phyloP scores from a whole-genome alignment of 176 grass and related monocot species.

The Thalia dealbata region DNA sequence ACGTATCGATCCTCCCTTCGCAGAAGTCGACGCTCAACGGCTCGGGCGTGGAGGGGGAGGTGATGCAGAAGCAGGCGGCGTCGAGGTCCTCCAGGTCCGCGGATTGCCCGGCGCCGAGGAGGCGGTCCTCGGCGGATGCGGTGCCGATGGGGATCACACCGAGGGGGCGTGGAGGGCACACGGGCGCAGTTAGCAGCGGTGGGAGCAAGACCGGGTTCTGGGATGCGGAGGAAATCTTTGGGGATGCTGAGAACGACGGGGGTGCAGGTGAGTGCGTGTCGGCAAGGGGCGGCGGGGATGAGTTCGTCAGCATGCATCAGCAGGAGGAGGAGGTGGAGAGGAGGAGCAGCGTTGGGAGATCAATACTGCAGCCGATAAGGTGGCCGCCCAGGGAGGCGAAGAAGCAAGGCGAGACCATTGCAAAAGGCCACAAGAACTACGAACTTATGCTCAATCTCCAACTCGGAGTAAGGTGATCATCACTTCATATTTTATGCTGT shows the following conservation, averaged over 20 bases:
- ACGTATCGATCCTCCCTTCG: constrained; percentile 59
- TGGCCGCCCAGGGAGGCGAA: constrained; percentile 36
- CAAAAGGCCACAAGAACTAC: constrained; percentile 83
- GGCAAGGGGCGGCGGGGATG: not conserved
- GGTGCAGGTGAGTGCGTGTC: constrained; percentile 10
- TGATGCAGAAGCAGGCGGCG: constrained; percentile 44
- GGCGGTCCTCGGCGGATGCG: not conserved
- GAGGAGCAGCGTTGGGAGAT: constrained; percentile 1
- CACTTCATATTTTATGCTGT: too few species aligned
- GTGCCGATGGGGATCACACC: not conserved
- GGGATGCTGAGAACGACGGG: not conserved
- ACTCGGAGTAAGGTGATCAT: constrained; percentile 63
- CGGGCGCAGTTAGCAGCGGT: not conserved
- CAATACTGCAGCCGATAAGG: constrained; percentile 20
- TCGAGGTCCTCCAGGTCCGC: constrained; percentile 38
- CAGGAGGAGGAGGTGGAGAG: constrained; percentile 13
- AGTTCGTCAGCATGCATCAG: too few species aligned
- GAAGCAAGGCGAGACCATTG: constrained; percentile 82
- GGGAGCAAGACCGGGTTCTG: not conserved
- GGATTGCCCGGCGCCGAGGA: constrained; percentile 30
- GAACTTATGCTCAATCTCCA: constrained; percentile 94
- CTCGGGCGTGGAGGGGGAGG: constrained; percentile 36
- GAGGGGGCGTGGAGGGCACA: not conserved
- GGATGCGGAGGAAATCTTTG: not conserved
- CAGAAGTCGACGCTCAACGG: constrained; percentile 71